Evolutionary conservation across 345 rosid genomes (phyloP).

Genomic region (Aquilaria malaccensis): DNA sequence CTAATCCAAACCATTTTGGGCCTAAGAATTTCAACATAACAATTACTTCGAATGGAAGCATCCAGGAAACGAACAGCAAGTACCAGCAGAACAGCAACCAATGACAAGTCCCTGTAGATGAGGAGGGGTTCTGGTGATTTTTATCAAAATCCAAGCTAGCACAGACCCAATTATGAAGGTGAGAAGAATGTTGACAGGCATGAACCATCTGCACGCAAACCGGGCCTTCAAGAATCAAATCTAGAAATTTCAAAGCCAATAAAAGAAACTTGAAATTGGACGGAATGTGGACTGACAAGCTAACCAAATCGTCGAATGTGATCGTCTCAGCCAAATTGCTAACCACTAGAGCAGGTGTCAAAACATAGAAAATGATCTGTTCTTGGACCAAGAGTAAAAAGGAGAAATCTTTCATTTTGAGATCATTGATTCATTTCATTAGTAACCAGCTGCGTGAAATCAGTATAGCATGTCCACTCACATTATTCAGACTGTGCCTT

Average conservation of each 20-base stretch:
- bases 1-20: not conserved
- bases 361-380: conserved; percentile 33
- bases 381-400: too few relatives aligned
- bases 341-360: conserved; percentile 33
- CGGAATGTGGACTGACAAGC: conserved; percentile 27
- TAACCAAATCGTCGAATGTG: conserved; percentile 24
- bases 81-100: conserved; percentile 27
- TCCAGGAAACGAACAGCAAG: not conserved
- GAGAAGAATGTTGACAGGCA: conserved; percentile 47
- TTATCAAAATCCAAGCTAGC: conserved; percentile 46
- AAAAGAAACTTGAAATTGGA: not conserved
- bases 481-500: conserved; percentile 28
- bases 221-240: not conserved
- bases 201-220: conserved; percentile 41
- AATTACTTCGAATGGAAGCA: conserved; percentile 14
- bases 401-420: too few relatives aligned
- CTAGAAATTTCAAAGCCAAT: not conserved
- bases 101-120: conserved; percentile 33
- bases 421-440: too few relatives aligned
- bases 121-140: conserved; percentile 36
- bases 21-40: conserved; percentile 1
- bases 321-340: conserved; percentile 32
- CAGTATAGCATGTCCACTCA: conserved; percentile 4
- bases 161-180: conserved; percentile 47
- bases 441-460: too few relatives aligned